A percentile compares a stretch with the other conserved stretches of the same genome.
Conservation (phyloP, 1,284 basidiomycete genomes). For the Sporisorium graminicola region DNA sequence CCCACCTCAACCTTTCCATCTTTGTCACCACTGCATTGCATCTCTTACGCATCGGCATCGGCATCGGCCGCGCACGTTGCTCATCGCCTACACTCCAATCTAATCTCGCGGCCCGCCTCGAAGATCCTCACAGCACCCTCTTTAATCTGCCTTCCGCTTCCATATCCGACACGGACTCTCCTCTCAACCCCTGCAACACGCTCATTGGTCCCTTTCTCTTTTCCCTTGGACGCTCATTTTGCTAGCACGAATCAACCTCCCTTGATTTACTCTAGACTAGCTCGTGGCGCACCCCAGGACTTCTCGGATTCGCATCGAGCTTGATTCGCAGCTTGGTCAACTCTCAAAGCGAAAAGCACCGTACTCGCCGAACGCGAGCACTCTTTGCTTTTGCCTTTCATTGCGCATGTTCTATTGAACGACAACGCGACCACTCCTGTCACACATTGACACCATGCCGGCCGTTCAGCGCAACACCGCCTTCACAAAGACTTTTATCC, state of each 20-base stretch:
- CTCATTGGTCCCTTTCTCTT: not conserved
- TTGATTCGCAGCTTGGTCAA: not conserved
- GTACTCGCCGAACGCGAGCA: not conserved
- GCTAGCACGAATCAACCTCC: not conserved
- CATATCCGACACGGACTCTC: conserved; percentile 1
- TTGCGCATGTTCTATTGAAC: conserved; percentile 6
- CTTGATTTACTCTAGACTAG: not conserved
- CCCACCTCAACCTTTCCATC: not conserved
- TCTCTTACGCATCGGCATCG: no score
- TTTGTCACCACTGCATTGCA: not conserved
- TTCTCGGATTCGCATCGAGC: not conserved
- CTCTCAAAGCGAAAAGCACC: not conserved
- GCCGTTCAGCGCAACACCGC: conserved; percentile 45
- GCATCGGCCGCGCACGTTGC: not conserved
- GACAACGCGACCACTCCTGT: not conserved
- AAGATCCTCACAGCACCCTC: not conserved
- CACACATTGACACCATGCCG: conserved; percentile 27
- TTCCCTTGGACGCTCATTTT: not conserved
- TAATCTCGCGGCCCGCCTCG: not conserved
- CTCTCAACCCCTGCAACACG: not conserved
- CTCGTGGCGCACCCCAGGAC: not conserved
- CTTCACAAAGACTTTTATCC: conserved; percentile 65
- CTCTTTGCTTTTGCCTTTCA: not conserved
- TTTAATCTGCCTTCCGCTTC: conserved; percentile 1
- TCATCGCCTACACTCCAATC: not conserved